Evolutionary conservation across 345 rosid genomes (phyloP), one percentile per base, ranked within the genome.

Genomic region (Populus nigra): DNA sequence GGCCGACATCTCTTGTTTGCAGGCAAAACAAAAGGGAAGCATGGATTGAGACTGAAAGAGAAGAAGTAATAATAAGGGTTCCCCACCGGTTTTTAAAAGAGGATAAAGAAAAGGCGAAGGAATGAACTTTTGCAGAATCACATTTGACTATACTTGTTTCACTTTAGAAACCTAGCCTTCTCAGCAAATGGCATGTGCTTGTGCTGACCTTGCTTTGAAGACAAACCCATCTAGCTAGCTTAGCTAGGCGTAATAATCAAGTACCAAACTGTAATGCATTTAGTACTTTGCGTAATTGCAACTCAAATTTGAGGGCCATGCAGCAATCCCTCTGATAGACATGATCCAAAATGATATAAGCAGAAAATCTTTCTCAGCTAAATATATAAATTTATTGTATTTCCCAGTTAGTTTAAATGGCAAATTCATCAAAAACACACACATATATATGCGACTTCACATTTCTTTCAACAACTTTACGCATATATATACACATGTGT

Each of bases 1-100:
- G 89, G 88, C 88, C 88, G 88, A 87, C 89, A 87, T 78, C 59
- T 71, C 69, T 79, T 68, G 85, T 79, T 61, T 73, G 73, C 67
- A 76, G 65, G 77, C 41, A 33, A 76, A 76, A 77, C 63, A 78
- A 87, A 85, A 81, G 74, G 55, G 79, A 18, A 77, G 47, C 76
- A 49, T 57, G 78, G 84, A 83, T 81, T 77, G 85, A 77, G 85
- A 87, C 84, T 77, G n/a, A 41, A 38, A 7, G 3, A 12, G 3
- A 38, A 67, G 43, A 62, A 67, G 33, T 7, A 57, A 27, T 57
- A 25, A 55, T 1, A 25, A 66, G 81, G 76, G 35, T 27, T 27
- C 76, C 79, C 80, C 78, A 81, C 86, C 75, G 79, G 75, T 45
- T 73, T 75, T 62, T 66, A 71, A 68, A 69, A 50, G 55, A n/a